A percentile compares a stretch with the other conserved stretches of the same genome.
These are phyloP conservation scores for Chytriomyces sp. DNA, from an alignment of 192 early-diverging fungal species.

Conservation along the genomic window DNA sequence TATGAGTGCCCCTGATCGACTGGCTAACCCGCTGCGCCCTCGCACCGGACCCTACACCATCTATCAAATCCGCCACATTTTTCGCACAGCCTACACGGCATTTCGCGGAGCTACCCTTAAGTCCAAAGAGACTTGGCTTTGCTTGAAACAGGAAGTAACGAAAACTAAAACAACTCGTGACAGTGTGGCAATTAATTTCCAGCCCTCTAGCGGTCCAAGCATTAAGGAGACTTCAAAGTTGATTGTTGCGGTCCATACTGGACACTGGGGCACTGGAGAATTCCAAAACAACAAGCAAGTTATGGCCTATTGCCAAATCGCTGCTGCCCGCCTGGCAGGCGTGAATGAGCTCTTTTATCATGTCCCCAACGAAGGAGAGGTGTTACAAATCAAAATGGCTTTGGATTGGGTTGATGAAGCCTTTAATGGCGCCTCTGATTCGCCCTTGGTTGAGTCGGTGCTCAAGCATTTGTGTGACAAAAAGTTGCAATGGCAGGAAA, in stretches of 20 bases:
- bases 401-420: too few relatives aligned
- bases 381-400: too few relatives aligned
- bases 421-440: too few relatives aligned
- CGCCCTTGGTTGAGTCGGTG: too few relatives aligned
- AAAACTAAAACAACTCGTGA: too few relatives aligned
- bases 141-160: not conserved
- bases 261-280: slow-evolving; percentile 37
- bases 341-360: slow-evolving; percentile 26
- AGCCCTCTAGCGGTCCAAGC: too few relatives aligned
- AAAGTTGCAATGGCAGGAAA: too few relatives aligned
- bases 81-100: slow-evolving; percentile 36
- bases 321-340: slow-evolving; percentile 29
- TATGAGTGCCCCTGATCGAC: slow-evolving; percentile 36
- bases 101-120: slow-evolving; percentile 33
- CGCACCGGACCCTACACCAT: slow-evolving; percentile 16
- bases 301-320: slow-evolving; percentile 37
- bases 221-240: not conserved
- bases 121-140: slow-evolving; percentile 3
- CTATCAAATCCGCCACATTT: slow-evolving; percentile 30
- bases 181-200: too few relatives aligned
- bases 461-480: too few relatives aligned
- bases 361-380: too few relatives aligned
- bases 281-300: slow-evolving; percentile 28
- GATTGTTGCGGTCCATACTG: slow-evolving; percentile 28
- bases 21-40: slow-evolving; percentile 32